A percentile compares a stretch with the other conserved stretches of the same genome.
phyloP scores from a whole-genome alignment of 2,329 filamentous ascomycete genomes.

The Ophiosphaerella narmari region DNA sequence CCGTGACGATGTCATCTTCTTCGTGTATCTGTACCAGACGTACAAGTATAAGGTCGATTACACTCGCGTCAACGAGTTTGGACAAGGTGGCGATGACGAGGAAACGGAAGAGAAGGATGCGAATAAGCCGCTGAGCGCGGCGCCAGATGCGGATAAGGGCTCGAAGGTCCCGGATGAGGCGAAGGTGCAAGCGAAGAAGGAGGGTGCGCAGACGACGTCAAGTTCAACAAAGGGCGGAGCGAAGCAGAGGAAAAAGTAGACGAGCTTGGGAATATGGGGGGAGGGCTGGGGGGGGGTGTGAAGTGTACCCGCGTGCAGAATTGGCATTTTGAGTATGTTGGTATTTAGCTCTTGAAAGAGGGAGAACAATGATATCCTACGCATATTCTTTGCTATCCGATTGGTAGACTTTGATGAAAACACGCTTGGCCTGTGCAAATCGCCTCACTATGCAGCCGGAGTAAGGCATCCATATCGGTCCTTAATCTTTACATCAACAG shows the following conservation, averaged over 20 bases:
- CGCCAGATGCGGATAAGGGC: constrained; percentile 37
- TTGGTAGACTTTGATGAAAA: no score
- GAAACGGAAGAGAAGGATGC: constrained; percentile 59
- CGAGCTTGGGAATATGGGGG: no score
- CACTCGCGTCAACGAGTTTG: constrained; percentile 93
- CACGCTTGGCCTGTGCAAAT: no score
- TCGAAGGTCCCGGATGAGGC: constrained; percentile 29
- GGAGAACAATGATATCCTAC: no score
- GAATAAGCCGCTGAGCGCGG: constrained; percentile 45
- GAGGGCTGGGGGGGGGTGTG: no score
- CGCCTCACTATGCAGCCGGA: no score
- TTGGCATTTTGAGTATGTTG: no score
- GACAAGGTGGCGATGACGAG: constrained; percentile 92
- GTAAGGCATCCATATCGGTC: no score
- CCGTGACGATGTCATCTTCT: constrained; percentile 96
- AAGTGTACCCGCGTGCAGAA: no score
- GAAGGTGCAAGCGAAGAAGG: constrained; percentile 24
- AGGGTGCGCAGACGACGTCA: constrained; percentile 28
- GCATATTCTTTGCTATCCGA: no score
- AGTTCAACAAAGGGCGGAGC: constrained; percentile 32
- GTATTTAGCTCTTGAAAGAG: no score
- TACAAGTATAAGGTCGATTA: constrained; percentile 94
- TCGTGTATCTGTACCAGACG: constrained; percentile 93
- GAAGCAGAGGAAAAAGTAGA: constrained; percentile 37
- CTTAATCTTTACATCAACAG: no score